Base-by-base conservation (phyloP, 768 basidiomycete genomes). In the Russula vinacea region DNA sequence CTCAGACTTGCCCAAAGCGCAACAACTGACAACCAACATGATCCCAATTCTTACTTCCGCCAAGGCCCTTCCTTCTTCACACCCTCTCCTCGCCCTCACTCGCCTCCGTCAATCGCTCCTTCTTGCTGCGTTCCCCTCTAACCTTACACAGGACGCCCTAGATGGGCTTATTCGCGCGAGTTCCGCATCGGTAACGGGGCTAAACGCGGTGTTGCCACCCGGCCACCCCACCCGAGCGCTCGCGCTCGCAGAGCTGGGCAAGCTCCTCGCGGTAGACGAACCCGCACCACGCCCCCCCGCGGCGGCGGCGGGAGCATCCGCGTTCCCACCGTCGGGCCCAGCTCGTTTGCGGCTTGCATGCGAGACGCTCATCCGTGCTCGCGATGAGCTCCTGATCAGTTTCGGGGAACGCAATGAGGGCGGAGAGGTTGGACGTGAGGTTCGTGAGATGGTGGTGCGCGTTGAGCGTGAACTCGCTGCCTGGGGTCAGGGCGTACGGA, bases 151-250 rank as follows among this genome's bases (percentile, higher is more conserved):
- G 62, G 81, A 83, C 24, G 68, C 74, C 0, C 75, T 92, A n/a
- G 86, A 91, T 67, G 82, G 86, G 33, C 77, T 81, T 1, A 81
- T 92, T 64, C 79, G 84, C 29, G 79, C 79, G 5, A 82, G 87
- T 0, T 80, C 81, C 17, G 80, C 81, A 50, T 77, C 82, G 11
- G 77, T 76, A 24, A 75, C 79, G 0, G 93, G 87, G 0, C 70
- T 92, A 6, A 72, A 75, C 5, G 73, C 71, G 14, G 71, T 90
- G 2, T 79, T 92, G 19, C 74, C 77, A 0, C 73, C 77, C 11
- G 89, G 89, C 1, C 94, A 96, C 72, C 93, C 94, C 0, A 81
- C 89, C 1, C 81, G 90, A 1, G 91, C 84, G 0, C 76, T 95
- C 26, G 85, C 89, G 5, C 76, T 88, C 9, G 85, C 87, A 3